phyloP scores from a whole-genome alignment of 1,139 yeast species.

The Suhomyces coccinellae region DNA sequence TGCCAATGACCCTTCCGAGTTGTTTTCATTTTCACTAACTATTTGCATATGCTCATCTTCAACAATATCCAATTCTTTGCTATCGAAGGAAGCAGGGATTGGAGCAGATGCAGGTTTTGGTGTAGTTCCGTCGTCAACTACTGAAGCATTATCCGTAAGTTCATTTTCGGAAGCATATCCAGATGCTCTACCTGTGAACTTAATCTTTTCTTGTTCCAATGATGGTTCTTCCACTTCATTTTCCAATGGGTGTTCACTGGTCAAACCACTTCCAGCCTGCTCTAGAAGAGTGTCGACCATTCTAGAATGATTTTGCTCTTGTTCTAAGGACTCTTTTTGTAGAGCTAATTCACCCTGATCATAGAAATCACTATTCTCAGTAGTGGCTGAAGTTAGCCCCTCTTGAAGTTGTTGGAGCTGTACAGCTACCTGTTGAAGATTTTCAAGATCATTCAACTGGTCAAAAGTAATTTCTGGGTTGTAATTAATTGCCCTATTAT shows the following conservation, averaged over 20 bases:
- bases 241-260: not conserved
- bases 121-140: constrained; percentile 5
- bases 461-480: not conserved
- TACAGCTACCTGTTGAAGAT: constrained; percentile 11
- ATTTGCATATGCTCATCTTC: constrained; percentile 9
- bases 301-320: not conserved
- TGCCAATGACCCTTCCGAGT: constrained; percentile 30
- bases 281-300: constrained; percentile 4
- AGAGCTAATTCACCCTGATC: not conserved
- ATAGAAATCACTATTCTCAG: not conserved
- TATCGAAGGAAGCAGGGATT: constrained; percentile 22
- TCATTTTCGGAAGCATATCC: constrained; percentile 28
- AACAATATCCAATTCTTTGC: constrained; percentile 10
- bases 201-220: not conserved
- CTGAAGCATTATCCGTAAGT: constrained; percentile 12
- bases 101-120: constrained; percentile 16
- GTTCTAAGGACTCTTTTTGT: not conserved
- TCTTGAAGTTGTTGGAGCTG: constrained; percentile 9
- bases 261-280: not conserved
- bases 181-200: constrained; percentile 8
- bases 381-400: not conserved
- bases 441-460: constrained; percentile 1
- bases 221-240: not conserved
- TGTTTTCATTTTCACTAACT: constrained; percentile 21
- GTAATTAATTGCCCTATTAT: not conserved